Evolutionary conservation across 495 filamentous ascomycete genomes (phyloP).

Genomic region (Cryomyces antarcticus): DNA sequence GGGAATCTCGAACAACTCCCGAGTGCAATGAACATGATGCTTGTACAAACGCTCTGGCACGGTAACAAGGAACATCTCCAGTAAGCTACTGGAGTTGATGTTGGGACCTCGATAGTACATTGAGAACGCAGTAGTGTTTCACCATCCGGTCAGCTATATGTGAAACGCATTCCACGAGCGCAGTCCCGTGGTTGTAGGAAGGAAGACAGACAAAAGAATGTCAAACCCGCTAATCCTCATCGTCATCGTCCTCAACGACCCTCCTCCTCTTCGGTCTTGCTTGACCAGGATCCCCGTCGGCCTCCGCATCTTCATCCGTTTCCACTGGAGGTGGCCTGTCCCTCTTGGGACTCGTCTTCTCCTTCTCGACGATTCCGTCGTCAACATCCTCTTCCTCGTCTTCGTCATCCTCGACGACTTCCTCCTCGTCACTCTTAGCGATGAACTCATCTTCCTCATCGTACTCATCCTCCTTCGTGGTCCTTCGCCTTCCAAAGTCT

Average conservation of each 20-base stretch:
- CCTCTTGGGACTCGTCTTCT: constrained; percentile 15
- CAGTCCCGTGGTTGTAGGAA: neutral
- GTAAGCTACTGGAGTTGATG: too few relatives aligned
- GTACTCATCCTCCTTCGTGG: constrained; percentile 55
- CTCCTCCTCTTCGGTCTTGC: constrained; percentile 12
- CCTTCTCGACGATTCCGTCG: constrained; percentile 18
- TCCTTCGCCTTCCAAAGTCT: constrained; percentile 37
- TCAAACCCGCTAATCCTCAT: constrained; percentile 10
- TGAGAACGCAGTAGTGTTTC: too few relatives aligned
- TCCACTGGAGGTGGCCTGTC: constrained; percentile 2
- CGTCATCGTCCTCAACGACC: constrained; percentile 19
- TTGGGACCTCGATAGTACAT: too few relatives aligned
- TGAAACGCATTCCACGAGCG: neutral
- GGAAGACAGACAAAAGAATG: too few relatives aligned
- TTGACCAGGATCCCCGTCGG: constrained; percentile 8
- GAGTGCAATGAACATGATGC: too few relatives aligned
- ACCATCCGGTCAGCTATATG: too few relatives aligned
- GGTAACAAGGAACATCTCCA: too few relatives aligned
- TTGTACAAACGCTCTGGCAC: too few relatives aligned
- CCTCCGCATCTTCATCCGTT: constrained; percentile 7
- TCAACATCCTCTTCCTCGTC: constrained; percentile 34
- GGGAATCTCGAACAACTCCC: too few relatives aligned
- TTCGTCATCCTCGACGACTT: constrained; percentile 34
- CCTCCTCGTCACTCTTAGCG: constrained; percentile 28
- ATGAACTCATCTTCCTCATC: constrained; percentile 37